Conservation (phyloP, 805 yeast genomes). For the Candida maesae region DNA sequence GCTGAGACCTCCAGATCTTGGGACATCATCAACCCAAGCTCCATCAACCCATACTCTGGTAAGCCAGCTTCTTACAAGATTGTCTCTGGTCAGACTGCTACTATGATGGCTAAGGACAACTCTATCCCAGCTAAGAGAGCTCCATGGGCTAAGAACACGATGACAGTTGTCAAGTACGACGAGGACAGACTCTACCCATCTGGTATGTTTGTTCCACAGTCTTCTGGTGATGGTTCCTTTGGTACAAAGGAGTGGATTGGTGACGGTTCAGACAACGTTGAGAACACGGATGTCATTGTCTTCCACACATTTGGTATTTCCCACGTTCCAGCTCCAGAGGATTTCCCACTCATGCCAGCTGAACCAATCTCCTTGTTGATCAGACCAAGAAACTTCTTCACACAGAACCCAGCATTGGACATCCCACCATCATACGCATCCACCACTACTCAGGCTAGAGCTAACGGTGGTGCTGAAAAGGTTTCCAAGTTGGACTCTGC, state of each 20-base stretch:
- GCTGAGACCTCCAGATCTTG: conserved; percentile 67
- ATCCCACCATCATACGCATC: conserved; percentile 60
- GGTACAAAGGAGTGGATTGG: conserved; percentile 71
- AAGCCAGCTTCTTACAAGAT: conserved; percentile 75
- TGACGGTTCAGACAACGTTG: conserved; percentile 53
- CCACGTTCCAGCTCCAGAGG: conserved; percentile 87
- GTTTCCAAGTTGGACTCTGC: conserved; percentile 42
- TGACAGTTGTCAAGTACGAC: conserved; percentile 66
- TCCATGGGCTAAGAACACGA: conserved; percentile 68
- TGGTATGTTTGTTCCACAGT: conserved; percentile 73
- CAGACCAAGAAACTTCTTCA: conserved; percentile 77
- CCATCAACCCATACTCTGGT: conserved; percentile 63
- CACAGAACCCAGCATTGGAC: conserved; percentile 74
- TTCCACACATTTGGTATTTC: conserved; percentile 85
- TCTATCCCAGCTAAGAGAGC: conserved; percentile 78
- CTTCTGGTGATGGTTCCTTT: conserved; percentile 63
- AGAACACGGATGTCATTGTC: conserved; percentile 66
- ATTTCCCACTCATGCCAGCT: conserved; percentile 86
- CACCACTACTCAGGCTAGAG: conserved; percentile 41
- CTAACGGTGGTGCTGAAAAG: conserved; percentile 35
- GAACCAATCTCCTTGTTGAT: conserved; percentile 72
- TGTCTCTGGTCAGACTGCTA: conserved; percentile 72
- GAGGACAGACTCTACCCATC: conserved; percentile 78
- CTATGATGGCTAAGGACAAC: conserved; percentile 68
- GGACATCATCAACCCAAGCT: conserved; percentile 73